Base-by-base conservation (phyloP, 305 asterid genomes). In the Fraxinus ornus region DNA sequence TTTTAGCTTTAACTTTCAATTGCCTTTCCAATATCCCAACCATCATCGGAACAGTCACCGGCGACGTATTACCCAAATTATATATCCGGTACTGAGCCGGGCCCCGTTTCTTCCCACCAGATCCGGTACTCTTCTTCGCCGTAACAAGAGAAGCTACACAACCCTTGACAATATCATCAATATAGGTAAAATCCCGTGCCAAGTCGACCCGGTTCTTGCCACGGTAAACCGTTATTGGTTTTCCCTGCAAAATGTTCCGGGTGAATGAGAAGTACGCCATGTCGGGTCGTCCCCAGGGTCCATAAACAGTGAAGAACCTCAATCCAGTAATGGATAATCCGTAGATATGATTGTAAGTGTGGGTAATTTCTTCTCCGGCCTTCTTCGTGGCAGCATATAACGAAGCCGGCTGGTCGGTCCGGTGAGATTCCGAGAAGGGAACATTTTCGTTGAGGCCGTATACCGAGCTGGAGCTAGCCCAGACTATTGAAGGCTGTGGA, bases 101-200 rank as follows among this genome's bases (percentile, higher is more conserved):
- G 36, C 79, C 79, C 24, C 68, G 79, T 32, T 76, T 76, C 79
- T 76, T 76, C 68, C 79, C 79, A 76, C 79, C 79, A 68, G 79
- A 76, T 66, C 79, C 79, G 79, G 79, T 76, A 44, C 79, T 76
- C 21, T 22, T 76, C 62, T 52, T 52, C 37, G 79, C 32, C 9
- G 79, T 76, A 44, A 44, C 79, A 15, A 76, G 35, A 10, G 64
- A 39, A 24, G 64, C 79, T 9, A 41, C 33, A 41, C 79, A 76
- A 13, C 79, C 79, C 79, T 76, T 76, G 66, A 76, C 79, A 22
- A 76, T 76, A 4, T 76, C 79, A 44, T 76, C 79, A 76, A 76
- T 76, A 36, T 76, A 76, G 36, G 79, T 76, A 12, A 76, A 76
- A 76, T 76, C 79, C 66, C 79, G 36, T 4, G 79, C 64, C 79